Conservation (phyloP, 2,329 filamentous ascomycete species). For the Phaeophleospora eucalypticola region DNA sequence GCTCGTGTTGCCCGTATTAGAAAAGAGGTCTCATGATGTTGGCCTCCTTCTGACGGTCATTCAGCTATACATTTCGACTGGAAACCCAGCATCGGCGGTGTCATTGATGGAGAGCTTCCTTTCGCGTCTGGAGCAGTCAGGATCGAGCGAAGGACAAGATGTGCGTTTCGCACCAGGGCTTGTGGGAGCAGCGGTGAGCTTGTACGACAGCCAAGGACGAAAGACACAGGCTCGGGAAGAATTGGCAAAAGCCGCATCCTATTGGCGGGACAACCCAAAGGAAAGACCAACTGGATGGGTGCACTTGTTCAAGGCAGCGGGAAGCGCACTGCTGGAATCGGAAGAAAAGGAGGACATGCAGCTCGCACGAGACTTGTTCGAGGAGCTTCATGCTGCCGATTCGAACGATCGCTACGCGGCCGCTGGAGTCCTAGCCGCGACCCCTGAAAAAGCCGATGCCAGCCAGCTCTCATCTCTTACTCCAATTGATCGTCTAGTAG, state of each 20-base stretch:
- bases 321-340: conserved; percentile 75
- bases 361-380: conserved; percentile 74
- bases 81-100: conserved; percentile 70
- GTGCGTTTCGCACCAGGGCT: conserved; percentile 80
- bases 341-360: conserved; percentile 63
- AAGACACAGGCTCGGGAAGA: conserved; percentile 67
- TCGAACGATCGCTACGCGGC: conserved; percentile 65
- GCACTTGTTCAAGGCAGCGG: conserved; percentile 76
- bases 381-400: conserved; percentile 62
- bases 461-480: conserved; percentile 56
- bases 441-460: conserved; percentile 53
- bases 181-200: conserved; percentile 70
- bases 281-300: conserved; percentile 40
- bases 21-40: conserved; percentile 72
- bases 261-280: conserved; percentile 68
- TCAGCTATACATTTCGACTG: conserved; percentile 71
- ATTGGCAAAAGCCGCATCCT: conserved; percentile 70
- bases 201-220: conserved; percentile 74
- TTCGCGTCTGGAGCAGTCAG: conserved; percentile 62
- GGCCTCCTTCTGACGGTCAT: conserved; percentile 75
- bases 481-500: conserved; percentile 58
- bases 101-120: conserved; percentile 73
- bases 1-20: conserved; percentile 63
- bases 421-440: conserved; percentile 81
- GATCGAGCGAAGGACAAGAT: conserved; percentile 55